phyloP scores from a whole-genome alignment of 2,329 filamentous ascomycete species.

The Penicillium paneum region DNA sequence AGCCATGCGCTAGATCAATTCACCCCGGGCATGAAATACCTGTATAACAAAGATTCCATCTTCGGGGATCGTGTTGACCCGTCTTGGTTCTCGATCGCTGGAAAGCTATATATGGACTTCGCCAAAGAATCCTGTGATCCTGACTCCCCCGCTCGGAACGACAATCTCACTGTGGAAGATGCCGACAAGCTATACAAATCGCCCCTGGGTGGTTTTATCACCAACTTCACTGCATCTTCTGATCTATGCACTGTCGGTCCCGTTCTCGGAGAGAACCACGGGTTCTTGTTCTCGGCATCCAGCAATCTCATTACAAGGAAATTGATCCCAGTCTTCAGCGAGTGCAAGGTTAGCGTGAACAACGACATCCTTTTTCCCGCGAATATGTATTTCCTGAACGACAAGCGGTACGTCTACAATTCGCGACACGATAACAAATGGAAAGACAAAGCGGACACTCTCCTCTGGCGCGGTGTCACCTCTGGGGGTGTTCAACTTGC shows the following conservation, averaged over 20 bases:
- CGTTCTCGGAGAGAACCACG: conserved; percentile 60
- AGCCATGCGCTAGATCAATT: conserved; percentile 45
- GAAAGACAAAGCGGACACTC: conserved; percentile 54
- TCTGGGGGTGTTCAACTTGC: conserved; percentile 58
- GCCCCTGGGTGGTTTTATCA: conserved; percentile 56
- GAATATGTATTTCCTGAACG: conserved; percentile 62
- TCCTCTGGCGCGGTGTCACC: conserved; percentile 64
- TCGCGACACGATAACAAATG: conserved; percentile 55
- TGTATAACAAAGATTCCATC: conserved; percentile 14
- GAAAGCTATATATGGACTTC: conserved; percentile 59
- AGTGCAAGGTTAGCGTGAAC: conserved; percentile 66
- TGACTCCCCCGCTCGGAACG: conserved; percentile 54
- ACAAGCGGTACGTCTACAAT: conserved; percentile 59
- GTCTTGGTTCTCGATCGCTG: conserved; percentile 46
- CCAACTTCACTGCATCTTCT: conserved; percentile 59
- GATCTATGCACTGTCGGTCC: conserved; percentile 66
- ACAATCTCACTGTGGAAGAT: conserved; percentile 42
- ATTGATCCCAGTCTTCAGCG: conserved; percentile 64
- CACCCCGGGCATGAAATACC: conserved; percentile 40
- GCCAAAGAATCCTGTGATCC: conserved; percentile 57
- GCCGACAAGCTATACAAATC: conserved; percentile 52
- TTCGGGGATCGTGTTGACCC: conserved; percentile 37
- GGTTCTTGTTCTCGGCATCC: conserved; percentile 59
- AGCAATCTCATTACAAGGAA: conserved; percentile 36
- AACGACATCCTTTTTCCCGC: conserved; percentile 68